A percentile compares a stretch with the other conserved stretches of the same genome.
Evolutionary conservation across 139 green algal species (phyloP).

Genomic region (Astrephomene gubernaculifera): DNA sequence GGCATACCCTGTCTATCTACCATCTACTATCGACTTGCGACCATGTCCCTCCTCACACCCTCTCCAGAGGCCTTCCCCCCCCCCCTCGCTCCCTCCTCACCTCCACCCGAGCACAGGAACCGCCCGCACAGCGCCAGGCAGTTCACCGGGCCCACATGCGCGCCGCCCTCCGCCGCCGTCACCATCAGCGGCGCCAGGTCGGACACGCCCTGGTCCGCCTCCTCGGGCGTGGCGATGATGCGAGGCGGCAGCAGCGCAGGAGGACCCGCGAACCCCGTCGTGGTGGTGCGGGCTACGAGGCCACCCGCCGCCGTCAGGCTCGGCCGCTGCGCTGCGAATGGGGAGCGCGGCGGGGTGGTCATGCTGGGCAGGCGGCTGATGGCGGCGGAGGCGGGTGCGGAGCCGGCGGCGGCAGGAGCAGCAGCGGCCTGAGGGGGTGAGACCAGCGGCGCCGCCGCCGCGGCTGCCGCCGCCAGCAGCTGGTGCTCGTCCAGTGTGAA

Average conservation of each 20-base stretch:
- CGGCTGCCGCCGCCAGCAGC: constrained; percentile 6
- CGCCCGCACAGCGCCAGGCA: constrained; percentile 69
- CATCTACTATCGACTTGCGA: no score
- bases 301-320: background rate
- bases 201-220: constrained; percentile 9
- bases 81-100: background rate
- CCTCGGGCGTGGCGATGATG: constrained; percentile 30
- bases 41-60: no score
- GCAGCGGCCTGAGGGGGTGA: background rate
- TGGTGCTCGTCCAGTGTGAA: constrained; percentile 30
- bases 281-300: background rate
- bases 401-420: background rate
- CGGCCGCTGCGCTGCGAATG: background rate
- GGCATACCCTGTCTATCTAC: no score
- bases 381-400: background rate
- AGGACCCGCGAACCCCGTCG: constrained; percentile 11
- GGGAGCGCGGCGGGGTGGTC: background rate
- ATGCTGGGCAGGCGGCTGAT: background rate
- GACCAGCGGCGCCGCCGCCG: background rate
- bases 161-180: constrained; percentile 34
- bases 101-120: constrained; percentile 66
- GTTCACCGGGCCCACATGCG: constrained; percentile 70
- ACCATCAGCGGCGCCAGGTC: constrained; percentile 41
- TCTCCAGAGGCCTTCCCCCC: no score
- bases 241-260: constrained; percentile 30